phyloP scores from a whole-genome alignment of 2,329 filamentous ascomycete genomes.

The Fusarium tuaranense region DNA sequence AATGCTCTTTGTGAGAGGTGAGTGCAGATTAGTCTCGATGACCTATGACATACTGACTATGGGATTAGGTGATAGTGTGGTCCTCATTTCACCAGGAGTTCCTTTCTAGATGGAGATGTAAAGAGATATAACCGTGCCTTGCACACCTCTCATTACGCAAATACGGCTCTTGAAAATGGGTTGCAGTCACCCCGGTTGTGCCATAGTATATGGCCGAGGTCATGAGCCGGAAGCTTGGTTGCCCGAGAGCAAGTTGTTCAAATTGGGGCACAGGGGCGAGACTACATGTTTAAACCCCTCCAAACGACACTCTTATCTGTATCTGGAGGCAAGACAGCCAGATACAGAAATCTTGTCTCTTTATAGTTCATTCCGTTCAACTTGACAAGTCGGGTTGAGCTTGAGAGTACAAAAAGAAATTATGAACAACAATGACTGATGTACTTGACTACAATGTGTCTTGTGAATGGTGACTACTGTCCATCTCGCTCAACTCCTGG shows the following conservation, averaged over 20 bases:
- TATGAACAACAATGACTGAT: conserved; percentile 14
- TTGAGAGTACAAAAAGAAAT: conserved; percentile 7
- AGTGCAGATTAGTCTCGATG: conserved; percentile 42
- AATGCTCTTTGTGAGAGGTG: conserved; percentile 98
- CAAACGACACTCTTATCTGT: not conserved
- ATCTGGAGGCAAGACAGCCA: not conserved
- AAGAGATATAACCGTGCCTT: not conserved
- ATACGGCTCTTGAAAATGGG: conserved; percentile 1
- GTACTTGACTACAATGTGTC: too few relatives aligned
- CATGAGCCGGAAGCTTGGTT: conserved; percentile 9
- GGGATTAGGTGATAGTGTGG: conserved; percentile 74
- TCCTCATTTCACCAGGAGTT: conserved; percentile 75
- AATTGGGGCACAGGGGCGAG: not conserved
- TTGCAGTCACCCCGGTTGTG: not conserved
- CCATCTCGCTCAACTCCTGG: not conserved
- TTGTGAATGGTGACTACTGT: not conserved
- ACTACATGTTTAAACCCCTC: not conserved
- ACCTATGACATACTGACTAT: conserved; percentile 36
- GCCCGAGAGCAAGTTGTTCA: conserved; percentile 1
- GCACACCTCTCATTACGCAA: conserved; percentile 1
- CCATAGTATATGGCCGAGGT: conserved; percentile 1
- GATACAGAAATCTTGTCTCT: conserved; percentile 5
- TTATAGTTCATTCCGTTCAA: conserved; percentile 7
- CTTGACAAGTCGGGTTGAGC: conserved; percentile 8
- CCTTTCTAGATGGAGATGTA: conserved; percentile 40